phyloP scores from a whole-genome alignment of 1,284 basidiomycete species.

The Heterobasidion annosum region DNA sequence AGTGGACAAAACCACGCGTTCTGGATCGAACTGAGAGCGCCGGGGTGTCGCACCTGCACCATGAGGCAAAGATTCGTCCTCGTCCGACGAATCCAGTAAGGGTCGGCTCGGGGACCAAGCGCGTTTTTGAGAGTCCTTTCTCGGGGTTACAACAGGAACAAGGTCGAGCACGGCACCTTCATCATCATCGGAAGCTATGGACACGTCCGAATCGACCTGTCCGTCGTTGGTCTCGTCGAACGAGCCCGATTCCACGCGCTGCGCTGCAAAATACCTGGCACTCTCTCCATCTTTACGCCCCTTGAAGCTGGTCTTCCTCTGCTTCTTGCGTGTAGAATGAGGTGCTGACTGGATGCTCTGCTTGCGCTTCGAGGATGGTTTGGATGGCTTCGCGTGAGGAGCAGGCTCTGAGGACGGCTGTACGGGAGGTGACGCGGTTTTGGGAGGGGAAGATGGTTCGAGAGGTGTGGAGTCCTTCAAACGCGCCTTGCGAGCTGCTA shows the following conservation, averaged over 20 bases:
- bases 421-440: background rate
- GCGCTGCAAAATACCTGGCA: constrained; percentile 24
- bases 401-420: constrained; percentile 5
- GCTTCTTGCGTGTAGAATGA: constrained; percentile 18
- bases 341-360: constrained; percentile 11
- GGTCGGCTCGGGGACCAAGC: constrained; percentile 16
- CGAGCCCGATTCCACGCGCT: background rate
- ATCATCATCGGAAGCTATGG: constrained; percentile 9
- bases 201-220: constrained; percentile 20
- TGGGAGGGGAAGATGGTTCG: constrained; percentile 2
- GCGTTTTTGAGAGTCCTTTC: background rate
- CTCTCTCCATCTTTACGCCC: constrained; percentile 4
- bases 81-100: constrained; percentile 18
- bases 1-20: constrained; percentile 6
- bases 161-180: background rate
- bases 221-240: constrained; percentile 19
- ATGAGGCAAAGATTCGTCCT: constrained; percentile 3
- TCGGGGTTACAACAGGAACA: background rate
- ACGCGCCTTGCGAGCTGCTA: constrained; percentile 51
- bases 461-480: constrained; percentile 12
- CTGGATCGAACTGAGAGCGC: too few species aligned
- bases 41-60: too few species aligned
- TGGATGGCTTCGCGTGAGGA: constrained; percentile 10
- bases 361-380: constrained; percentile 24
- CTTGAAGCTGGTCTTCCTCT: constrained; percentile 19